Evolutionary conservation across 805 yeast species (phyloP).

Genomic region (Candida fluviatilis): DNA sequence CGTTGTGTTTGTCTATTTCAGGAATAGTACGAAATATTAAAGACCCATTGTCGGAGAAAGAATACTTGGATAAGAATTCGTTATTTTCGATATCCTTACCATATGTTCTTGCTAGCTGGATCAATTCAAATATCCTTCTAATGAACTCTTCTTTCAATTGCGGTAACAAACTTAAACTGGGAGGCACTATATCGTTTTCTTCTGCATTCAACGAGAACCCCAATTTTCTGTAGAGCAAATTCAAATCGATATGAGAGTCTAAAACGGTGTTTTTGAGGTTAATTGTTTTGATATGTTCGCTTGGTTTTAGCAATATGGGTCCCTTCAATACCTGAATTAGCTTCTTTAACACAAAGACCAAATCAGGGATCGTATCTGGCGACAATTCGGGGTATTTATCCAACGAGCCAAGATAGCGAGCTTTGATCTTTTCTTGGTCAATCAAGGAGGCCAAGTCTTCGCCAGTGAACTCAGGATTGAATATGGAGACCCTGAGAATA

Average conservation of each 20-base stretch:
- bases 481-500: slow-evolving; percentile 49
- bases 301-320: slow-evolving; percentile 47
- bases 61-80: slow-evolving; percentile 21
- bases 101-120: slow-evolving; percentile 28
- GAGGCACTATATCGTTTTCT: slow-evolving; percentile 44
- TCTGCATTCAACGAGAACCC: slow-evolving; percentile 34
- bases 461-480: slow-evolving; percentile 44
- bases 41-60: slow-evolving; percentile 32
- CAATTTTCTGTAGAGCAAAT: slow-evolving; percentile 45
- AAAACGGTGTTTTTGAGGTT: slow-evolving; percentile 46
- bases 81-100: slow-evolving; percentile 11
- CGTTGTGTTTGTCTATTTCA: slow-evolving; percentile 34
- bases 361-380: slow-evolving; percentile 42
- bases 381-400: slow-evolving; percentile 25
- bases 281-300: slow-evolving; percentile 52
- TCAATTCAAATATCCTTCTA: slow-evolving; percentile 51
- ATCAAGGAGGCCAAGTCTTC: slow-evolving; percentile 45
- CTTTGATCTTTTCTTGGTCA: slow-evolving; percentile 45
- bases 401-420: slow-evolving; percentile 43
- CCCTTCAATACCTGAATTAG: slow-evolving; percentile 62
- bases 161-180: slow-evolving; percentile 28
- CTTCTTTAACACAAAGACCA: slow-evolving; percentile 56
- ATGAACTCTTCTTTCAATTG: slow-evolving; percentile 46
- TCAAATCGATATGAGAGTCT: slow-evolving; percentile 54
- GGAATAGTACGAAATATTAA: slow-evolving; percentile 29